Evolutionary conservation across 2,329 filamentous ascomycete species (phyloP).

Genomic region (Cercospora sp.): DNA sequence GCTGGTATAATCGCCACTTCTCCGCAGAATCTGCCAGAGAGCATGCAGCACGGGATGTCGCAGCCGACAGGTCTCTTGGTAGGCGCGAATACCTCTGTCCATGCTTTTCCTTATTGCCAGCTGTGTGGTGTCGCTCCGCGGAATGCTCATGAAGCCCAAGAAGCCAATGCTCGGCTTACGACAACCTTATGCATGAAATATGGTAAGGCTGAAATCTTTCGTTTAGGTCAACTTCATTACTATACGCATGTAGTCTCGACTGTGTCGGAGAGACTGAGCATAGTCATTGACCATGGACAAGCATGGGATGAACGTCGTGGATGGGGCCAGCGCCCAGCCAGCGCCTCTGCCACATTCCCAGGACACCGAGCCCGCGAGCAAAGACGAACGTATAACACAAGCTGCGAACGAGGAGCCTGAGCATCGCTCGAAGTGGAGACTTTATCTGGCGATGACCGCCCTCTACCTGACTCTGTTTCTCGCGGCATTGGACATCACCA

Average conservation of each 20-base stretch:
- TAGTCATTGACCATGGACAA: neutral
- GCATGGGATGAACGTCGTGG: neutral
- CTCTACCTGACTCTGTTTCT: slow-evolving; percentile 26
- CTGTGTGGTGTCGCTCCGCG: neutral
- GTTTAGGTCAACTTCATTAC: neutral
- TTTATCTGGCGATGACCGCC: neutral
- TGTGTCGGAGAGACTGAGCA: neutral
- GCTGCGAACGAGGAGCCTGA: neutral
- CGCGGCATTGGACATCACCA: slow-evolving; percentile 54
- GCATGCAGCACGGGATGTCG: neutral
- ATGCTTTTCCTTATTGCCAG: neutral
- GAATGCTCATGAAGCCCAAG: neutral
- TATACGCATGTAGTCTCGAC: neutral
- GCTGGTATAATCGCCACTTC: neutral
- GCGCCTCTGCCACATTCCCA: neutral
- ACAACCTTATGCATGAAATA: neutral
- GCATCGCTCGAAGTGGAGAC: neutral
- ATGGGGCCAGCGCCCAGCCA: neutral
- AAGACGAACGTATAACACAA: neutral
- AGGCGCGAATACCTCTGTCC: neutral
- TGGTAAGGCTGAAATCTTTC: neutral
- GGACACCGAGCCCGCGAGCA: neutral
- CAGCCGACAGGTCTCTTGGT: neutral
- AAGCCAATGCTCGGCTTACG: slow-evolving; percentile 2
- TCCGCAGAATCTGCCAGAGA: neutral